These are phyloP conservation scores for Pseudocercospora fijiensis DNA, from an alignment of 2,329 filamentous ascomycete species.

Conservation along the genomic window DNA sequence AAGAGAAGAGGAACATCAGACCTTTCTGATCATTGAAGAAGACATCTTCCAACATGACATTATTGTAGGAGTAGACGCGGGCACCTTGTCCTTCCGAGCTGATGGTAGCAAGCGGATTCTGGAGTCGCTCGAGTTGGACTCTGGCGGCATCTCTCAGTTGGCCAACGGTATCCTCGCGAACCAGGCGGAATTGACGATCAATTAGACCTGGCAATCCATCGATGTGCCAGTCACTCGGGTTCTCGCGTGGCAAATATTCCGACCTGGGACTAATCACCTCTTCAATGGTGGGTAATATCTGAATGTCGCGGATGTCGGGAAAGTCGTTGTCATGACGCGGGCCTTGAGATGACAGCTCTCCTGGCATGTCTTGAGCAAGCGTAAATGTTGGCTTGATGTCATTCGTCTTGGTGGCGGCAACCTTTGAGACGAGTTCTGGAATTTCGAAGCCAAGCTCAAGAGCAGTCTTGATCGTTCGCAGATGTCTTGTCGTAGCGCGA, in stretches of 20 bases:
- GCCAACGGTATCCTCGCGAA: conserved; percentile 69
- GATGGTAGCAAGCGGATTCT: conserved; percentile 12
- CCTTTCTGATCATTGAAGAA: conserved; percentile 44
- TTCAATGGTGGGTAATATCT: conserved; percentile 64
- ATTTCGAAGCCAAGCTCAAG: conserved; percentile 10
- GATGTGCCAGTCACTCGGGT: conserved; percentile 45
- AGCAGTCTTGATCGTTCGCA: conserved; percentile 11
- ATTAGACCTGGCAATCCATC: conserved; percentile 51
- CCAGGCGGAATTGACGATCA: conserved; percentile 70
- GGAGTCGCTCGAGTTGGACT: conserved; percentile 42
- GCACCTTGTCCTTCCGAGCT: conserved; percentile 9
- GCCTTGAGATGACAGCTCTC: conserved; percentile 45
- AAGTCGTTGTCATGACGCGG: conserved; percentile 74
- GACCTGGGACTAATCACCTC: conserved; percentile 44
- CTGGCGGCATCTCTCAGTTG: conserved; percentile 62
- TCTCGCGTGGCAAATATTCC: conserved; percentile 26
- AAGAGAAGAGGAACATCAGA: conserved; percentile 48
- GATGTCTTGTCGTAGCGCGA: conserved; percentile 10
- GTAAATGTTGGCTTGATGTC: conserved; percentile 16
- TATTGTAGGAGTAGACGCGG: conserved; percentile 43
- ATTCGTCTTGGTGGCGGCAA: too few species aligned
- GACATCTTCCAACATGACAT: conserved; percentile 37
- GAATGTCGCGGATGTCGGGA: conserved; percentile 59
- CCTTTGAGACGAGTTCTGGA: not conserved
- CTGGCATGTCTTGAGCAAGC: conserved; percentile 31